Evolutionary conservation across 306 rosid species (phyloP), one percentile per base, ranked within the genome.

Genomic region (Cicer cuneatum): DNA sequence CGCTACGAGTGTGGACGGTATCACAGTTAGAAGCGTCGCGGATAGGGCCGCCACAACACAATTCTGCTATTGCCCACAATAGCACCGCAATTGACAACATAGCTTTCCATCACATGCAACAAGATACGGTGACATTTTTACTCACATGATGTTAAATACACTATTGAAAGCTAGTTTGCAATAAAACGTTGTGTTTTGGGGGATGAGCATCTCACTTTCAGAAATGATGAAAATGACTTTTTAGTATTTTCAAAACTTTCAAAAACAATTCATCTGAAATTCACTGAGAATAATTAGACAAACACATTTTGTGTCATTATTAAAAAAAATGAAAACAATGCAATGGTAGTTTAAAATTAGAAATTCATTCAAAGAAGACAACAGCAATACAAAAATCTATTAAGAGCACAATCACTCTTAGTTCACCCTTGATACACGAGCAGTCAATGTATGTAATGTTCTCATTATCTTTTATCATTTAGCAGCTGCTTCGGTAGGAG

Each of bases 401-500:
- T 10, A 67, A 61, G 75, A 61, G 56, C 40, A 16, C 53, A 43
- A 60, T 35, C 21, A 66, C 54, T 76, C 57, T 48, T 49, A 41
- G 73, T 53, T 72, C 71, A 68, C 19, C 54, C 33, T 47, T 45
- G 0, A 29, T 43, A 47, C 35, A 45, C 16, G 33, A 49, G 11
- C 38, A 37, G 11, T 38, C 41, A 45, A 7, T 41, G 70, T 64
- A 42, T 18, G 38, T 6, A 10, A 40, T 19, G 21, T 39, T 74
- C 60, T 75, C 53, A 38, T 53, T 24, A 72, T 38, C 52, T 53
- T 42, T 9, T 49, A 46, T 78, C 80, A 74, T 70, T 85, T 38
- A 59, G 72, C 15, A 1, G 89, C 82, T 39, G 89, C 94, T 88
- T 93, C 98, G 11, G 78, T 63, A 21, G 98, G 98, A 64, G 97